phyloP scores from a whole-genome alignment of 2,329 filamentous ascomycete genomes.

The Colletotrichum karsti region DNA sequence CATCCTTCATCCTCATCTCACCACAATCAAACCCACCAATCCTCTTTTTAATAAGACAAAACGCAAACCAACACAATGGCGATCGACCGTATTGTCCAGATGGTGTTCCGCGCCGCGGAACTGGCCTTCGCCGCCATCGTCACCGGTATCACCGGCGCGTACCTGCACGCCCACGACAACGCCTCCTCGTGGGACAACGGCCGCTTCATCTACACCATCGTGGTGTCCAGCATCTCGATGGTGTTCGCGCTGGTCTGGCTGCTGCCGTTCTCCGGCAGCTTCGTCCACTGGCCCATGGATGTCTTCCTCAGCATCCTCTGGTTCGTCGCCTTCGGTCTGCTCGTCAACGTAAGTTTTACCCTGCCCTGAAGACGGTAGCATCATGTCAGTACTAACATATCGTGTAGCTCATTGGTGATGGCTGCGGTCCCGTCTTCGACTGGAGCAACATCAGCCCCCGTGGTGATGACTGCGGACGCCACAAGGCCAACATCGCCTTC shows the following conservation, averaged over 20 bases:
- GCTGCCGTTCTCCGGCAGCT: constrained; percentile 73
- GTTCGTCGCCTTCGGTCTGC: constrained; percentile 75
- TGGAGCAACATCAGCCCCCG: constrained; percentile 64
- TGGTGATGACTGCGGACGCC: constrained; percentile 68
- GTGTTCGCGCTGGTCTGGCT: constrained; percentile 77
- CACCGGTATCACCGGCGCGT: constrained; percentile 73
- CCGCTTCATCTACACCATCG: constrained; percentile 79
- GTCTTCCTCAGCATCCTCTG: constrained; percentile 73
- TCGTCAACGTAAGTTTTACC: constrained; percentile 65
- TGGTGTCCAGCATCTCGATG: constrained; percentile 74
- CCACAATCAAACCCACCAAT: neutral
- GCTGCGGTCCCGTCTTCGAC: constrained; percentile 66
- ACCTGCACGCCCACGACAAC: constrained; percentile 61
- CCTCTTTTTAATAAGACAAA: neutral
- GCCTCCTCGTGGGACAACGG: constrained; percentile 63
- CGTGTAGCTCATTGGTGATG: constrained; percentile 49
- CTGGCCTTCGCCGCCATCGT: constrained; percentile 78
- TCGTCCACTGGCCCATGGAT: constrained; percentile 77
- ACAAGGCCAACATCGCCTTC: constrained; percentile 78
- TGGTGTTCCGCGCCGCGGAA: constrained; percentile 53
- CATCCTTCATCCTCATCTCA: neutral
- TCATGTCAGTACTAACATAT: neutral
- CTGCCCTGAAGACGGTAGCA: neutral
- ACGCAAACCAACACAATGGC: constrained; percentile 41
- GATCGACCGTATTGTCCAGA: constrained; percentile 48